Percentiles rank a stretch among this genome's conserved stretches.
Evolutionary conservation across 345 rosid genomes (phyloP).

Genomic region (Cardiospermum halicacabum): DNA sequence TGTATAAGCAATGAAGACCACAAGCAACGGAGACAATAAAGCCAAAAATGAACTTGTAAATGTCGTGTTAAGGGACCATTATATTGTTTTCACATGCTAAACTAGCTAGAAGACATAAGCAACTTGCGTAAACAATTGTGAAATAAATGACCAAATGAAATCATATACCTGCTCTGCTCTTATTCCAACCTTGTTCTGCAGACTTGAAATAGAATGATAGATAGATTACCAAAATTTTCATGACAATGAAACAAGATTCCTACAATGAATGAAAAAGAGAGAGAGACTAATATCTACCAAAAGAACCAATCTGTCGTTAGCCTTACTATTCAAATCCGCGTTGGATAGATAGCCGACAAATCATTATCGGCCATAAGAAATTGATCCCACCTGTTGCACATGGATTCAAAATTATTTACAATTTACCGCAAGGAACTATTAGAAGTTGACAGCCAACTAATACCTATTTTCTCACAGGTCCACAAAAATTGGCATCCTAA

Average conservation of each 20-base stretch:
- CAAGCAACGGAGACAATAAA: conserved; percentile 11
- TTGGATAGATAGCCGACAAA: neutral
- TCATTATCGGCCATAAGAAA: neutral
- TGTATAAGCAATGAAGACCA: conserved; percentile 29
- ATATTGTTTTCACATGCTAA: neutral
- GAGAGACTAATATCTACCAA: conserved; percentile 6
- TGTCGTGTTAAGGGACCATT: conserved; percentile 10
- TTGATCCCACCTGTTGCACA: neutral
- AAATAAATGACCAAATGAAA: neutral
- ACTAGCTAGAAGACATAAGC: conserved; percentile 19
- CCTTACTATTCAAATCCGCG: neutral
- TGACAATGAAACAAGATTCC: conserved; percentile 13
- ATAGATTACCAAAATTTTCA: neutral
- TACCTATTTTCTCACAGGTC: neutral
- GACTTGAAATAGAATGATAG: neutral
- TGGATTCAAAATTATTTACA: too few relatives aligned
- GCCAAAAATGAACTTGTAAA: neutral
- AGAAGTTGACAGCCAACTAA: neutral
- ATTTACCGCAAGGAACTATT: neutral
- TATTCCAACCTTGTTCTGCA: neutral
- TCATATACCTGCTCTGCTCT: neutral
- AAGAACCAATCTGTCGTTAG: neutral
- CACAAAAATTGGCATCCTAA: neutral
- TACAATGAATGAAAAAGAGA: neutral
- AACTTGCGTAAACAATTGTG: conserved; percentile 7